Evolutionary conservation across 2,329 filamentous ascomycete genomes (phyloP).

Genomic region (Phialocephala sp.): DNA sequence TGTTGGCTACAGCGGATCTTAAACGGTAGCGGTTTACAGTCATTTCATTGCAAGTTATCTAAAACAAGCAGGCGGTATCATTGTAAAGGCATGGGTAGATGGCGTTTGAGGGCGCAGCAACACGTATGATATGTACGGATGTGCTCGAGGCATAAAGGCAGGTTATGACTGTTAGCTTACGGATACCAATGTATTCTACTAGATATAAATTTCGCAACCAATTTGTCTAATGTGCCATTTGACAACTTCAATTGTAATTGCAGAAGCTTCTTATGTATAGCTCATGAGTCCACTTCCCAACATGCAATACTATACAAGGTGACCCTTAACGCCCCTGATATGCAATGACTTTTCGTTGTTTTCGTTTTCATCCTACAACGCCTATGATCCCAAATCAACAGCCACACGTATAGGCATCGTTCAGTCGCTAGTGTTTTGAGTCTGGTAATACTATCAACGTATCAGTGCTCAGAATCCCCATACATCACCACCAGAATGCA

Average conservation of each 20-base stretch:
- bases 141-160: constrained; percentile 9
- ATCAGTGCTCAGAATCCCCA: constrained; percentile 38
- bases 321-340: constrained; percentile 5
- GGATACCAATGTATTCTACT: not conserved
- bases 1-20: constrained; percentile 29
- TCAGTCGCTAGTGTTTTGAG: constrained; percentile 31
- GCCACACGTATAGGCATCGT: not conserved
- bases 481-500: constrained; percentile 28
- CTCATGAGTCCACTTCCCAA: not conserved
- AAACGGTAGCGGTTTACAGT: not conserved
- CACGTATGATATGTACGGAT: constrained; percentile 9
- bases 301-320: constrained; percentile 4
- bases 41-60: not conserved
- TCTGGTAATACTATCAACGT: constrained; percentile 38
- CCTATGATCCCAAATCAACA: constrained; percentile 2
- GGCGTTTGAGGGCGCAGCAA: constrained; percentile 9
- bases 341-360: constrained; percentile 1
- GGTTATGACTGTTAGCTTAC: not conserved
- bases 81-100: constrained; percentile 21
- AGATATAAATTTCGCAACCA: not conserved
- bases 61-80: constrained; percentile 14
- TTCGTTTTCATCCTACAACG: not conserved
- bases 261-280: not conserved
- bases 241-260: not conserved
- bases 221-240: not conserved